Percentiles rank a stretch among this genome's conserved stretches.
phyloP scores from a whole-genome alignment of 1,139 yeast genomes.

The Saccharomyces pastorianus region DNA sequence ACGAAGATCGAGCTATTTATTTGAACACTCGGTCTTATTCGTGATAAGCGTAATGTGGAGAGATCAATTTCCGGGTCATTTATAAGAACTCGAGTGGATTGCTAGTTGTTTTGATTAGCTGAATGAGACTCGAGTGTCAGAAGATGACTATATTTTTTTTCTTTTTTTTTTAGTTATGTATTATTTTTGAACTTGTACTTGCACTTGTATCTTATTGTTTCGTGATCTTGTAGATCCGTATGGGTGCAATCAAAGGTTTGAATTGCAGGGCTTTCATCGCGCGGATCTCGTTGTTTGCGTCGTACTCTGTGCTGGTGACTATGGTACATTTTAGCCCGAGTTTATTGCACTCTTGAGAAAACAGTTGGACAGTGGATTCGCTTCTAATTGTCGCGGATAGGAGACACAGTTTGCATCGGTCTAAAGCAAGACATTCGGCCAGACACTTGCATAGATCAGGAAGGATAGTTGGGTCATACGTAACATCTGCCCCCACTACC shows the following conservation, averaged over 20 bases:
- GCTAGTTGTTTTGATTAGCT: constrained; percentile 12
- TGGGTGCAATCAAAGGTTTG: constrained; percentile 22
- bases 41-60: constrained; percentile 35
- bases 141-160: constrained; percentile 38
- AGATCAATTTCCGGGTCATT: constrained; percentile 35
- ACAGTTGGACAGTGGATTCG: constrained; percentile 44
- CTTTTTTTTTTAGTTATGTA: neutral
- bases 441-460: constrained; percentile 49
- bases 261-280: constrained; percentile 8
- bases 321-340: constrained; percentile 30
- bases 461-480: constrained; percentile 64
- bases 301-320: constrained; percentile 12
- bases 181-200: neutral
- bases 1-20: constrained; percentile 30
- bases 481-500: constrained; percentile 76
- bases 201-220: neutral
- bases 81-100: constrained; percentile 54
- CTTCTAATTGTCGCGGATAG: constrained; percentile 73
- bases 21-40: constrained; percentile 9
- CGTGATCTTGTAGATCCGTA: constrained; percentile 18
- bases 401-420: constrained; percentile 31
- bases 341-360: constrained; percentile 40
- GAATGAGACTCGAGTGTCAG: constrained; percentile 53
- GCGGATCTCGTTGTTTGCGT: constrained; percentile 2
- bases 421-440: constrained; percentile 31